Conservation (phyloP, 345 rosid species). For the Citropsis articulata region DNA sequence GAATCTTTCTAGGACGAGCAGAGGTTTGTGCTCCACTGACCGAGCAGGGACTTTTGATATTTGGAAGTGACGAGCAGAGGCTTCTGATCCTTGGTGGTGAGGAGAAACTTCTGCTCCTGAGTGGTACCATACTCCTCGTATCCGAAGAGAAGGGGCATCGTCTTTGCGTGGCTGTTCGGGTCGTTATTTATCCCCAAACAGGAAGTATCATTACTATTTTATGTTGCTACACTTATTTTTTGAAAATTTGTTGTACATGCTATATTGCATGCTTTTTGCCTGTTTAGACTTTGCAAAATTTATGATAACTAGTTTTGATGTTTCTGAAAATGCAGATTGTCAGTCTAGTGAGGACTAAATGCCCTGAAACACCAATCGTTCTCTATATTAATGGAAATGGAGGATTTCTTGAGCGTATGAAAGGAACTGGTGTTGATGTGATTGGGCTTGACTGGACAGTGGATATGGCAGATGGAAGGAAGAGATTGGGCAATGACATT, state of each 20-base stretch:
- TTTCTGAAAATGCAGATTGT: conserved; percentile 53
- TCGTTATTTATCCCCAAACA: too few species aligned
- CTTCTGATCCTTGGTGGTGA: too few species aligned
- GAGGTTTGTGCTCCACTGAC: too few species aligned
- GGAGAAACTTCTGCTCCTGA: too few species aligned
- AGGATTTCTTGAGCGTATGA: conserved; percentile 91
- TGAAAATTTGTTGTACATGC: not conserved
- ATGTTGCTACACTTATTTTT: not conserved
- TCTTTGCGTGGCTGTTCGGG: too few species aligned
- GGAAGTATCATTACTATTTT: not conserved
- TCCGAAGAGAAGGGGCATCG: too few species aligned
- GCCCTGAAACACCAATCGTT: conserved; percentile 85
- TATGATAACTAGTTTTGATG: not conserved
- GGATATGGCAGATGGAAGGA: conserved; percentile 91
- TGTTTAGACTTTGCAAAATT: not conserved
- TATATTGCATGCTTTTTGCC: not conserved
- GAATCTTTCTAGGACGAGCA: too few species aligned
- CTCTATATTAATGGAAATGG: conserved; percentile 94
- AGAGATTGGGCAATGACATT: conserved; percentile 58
- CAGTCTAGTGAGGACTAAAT: conserved; percentile 48
- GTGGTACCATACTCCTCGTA: too few species aligned
- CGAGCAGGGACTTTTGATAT: too few species aligned
- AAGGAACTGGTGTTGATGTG: conserved; percentile 85
- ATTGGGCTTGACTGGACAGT: conserved; percentile 97
- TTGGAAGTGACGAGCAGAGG: too few species aligned